Evolutionary conservation across 2,329 filamentous ascomycete genomes (phyloP), one percentile per base, ranked within the genome.

Genomic region (Torrubiella hemipterigena): DNA sequence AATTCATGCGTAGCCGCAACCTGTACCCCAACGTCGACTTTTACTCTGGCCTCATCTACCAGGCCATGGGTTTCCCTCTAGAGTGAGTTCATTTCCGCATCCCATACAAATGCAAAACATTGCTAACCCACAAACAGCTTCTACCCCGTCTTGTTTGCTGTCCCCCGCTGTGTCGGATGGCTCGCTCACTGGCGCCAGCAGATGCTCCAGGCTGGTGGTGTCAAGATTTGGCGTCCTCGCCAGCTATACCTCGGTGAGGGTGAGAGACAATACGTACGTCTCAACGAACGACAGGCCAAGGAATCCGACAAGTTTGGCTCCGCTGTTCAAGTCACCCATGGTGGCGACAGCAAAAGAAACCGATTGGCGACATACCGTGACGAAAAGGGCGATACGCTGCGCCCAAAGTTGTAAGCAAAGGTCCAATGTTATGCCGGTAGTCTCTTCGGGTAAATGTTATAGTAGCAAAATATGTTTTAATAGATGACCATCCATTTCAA

Each of bases 11-110:
- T 38, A 63, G 55, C 38, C 49, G 61, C 16, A 65, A 63, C 38
- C 41, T 67, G 22, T 67, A 67, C 40, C 63, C 63, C 23, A 67
- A 67, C 35, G 63, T 67, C 4, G 63, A 67, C 45, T 67, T 67
- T 43, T 67, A 66, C 54, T 63, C 59, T 4, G 63, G 63, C 1
- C 45, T 67, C 17, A 67, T 67, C 40, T 67, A 67, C 44, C 64
- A 67, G 38, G 62, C 63, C 18, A 64, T 67, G 58, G 63, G 63
- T 9, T 67, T 67, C 49, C 63, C 63, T 17, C 54, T 67, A 1
- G 63, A 67, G 48, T 50, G 37, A 20, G 48, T 46, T 15, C 22
- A 3, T 23, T 20, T 10, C 7, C 3, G 32, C 27, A n/a, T 34
- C 4, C 26, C 25, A 9, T 17, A 17, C 13, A 9, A n/a, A 11